phyloP scores from a whole-genome alignment of 768 basidiomycete genomes.

The Mycena haematopus region DNA sequence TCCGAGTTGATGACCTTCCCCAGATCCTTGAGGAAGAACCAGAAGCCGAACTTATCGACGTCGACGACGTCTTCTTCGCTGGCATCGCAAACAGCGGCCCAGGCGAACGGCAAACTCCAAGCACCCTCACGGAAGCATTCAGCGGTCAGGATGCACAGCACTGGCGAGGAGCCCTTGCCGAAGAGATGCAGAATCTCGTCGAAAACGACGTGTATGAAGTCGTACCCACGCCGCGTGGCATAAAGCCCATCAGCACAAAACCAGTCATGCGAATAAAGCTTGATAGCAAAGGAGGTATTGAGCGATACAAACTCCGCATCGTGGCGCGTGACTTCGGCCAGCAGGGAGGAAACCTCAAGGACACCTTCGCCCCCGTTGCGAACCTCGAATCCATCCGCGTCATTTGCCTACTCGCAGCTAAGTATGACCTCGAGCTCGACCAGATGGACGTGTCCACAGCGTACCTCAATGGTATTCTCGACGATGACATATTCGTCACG shows the following conservation, averaged over 20 bases:
- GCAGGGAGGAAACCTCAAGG: neutral
- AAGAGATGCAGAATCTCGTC: neutral
- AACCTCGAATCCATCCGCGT: slow-evolving; percentile 7
- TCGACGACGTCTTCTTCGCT: neutral
- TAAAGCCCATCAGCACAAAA: neutral
- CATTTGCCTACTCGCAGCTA: slow-evolving; percentile 1
- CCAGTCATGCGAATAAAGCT: neutral
- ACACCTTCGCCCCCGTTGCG: neutral
- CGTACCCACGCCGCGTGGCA: neutral
- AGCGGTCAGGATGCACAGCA: neutral
- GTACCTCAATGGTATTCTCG: neutral
- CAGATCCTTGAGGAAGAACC: neutral
- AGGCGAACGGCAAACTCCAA: neutral
- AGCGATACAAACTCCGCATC: neutral
- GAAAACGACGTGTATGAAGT: neutral
- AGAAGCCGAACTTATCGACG: neutral
- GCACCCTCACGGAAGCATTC: neutral
- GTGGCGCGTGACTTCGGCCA: neutral
- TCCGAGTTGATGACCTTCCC: neutral
- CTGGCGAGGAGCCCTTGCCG: neutral
- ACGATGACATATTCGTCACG: neutral
- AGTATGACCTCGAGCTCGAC: slow-evolving; percentile 3
- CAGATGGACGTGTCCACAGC: neutral
- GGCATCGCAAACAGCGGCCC: neutral
- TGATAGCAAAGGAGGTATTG: neutral